Base-by-base conservation (phyloP, 2,329 filamentous ascomycete species). In the Ilyonectria robusta region DNA sequence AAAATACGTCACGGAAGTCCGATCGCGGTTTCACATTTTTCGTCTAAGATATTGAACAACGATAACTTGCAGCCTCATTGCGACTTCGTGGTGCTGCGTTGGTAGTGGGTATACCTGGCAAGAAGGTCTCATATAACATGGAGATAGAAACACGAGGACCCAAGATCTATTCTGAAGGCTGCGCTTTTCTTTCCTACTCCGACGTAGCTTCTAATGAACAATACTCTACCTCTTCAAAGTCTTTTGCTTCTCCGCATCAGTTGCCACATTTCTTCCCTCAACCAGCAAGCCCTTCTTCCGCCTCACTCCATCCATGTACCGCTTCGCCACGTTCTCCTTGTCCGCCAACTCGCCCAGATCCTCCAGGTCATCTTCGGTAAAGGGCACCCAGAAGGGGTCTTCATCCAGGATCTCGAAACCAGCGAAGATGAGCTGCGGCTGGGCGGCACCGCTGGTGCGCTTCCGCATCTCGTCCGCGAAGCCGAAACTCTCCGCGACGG, bases 381-480 rank as follows among this genome's bases (percentile, higher is more conserved):
- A 94, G 1, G 96, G 96, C 53, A 97, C 94, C 96, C 96, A 99
- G 84, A 97, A 97, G 0, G 96, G 96, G 84, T 99, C 96, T 82
- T 98, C 92, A 79, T 98, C 94, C 2, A 98, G 85, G 73, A 97
- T 89, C 81, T 98, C 94, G 78, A 95, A 99, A 1, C 96, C 96
- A 8, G 93, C 89, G 78, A 98, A 99, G 68, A 97, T 92, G 42
- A 99, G 87, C 85, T 98, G 96, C 56, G 96, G 96, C 76, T 94
- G 93, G 1, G 96, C 96, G 3, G 93, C 94, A 3, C 96, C 96
- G 7, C 92, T 94, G 1, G 94, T 97, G 7, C 95, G 89, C 83
- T 98, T 98, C 65, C 96, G 91, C 83, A 99, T 98, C 82, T 99
- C 96, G 78, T 98, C 96, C 5, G 90, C 90, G 83, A 99, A 99